phyloP scores from a whole-genome alignment of 345 rosid species.

The Gossypium stocksii region DNA sequence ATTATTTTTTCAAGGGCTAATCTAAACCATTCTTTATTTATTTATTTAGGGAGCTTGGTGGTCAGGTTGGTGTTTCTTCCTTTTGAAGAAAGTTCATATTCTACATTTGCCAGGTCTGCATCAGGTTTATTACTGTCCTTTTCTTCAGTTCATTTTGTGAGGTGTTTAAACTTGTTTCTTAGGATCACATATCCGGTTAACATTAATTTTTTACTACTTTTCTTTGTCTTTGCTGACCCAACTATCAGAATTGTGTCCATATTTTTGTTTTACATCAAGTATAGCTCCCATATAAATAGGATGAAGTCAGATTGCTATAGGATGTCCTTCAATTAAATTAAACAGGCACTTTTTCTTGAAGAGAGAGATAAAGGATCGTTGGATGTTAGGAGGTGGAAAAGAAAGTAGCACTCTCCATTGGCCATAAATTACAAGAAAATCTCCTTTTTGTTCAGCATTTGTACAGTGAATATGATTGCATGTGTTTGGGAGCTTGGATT shows the following conservation, averaged over 20 bases:
- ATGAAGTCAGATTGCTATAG: not conserved
- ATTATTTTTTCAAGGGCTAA: conserved; percentile 4
- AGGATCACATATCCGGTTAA: not conserved
- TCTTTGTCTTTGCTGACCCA: not conserved
- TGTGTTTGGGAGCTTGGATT: conserved; percentile 2
- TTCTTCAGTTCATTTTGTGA: conserved; percentile 3
- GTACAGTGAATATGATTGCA: not conserved
- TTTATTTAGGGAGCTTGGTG: conserved; percentile 75
- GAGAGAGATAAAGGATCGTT: not conserved
- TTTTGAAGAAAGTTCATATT: conserved; percentile 90
- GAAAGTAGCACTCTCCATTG: not conserved
- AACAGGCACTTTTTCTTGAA: not conserved
- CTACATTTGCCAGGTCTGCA: conserved; percentile 95
- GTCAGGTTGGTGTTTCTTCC: conserved; percentile 94
- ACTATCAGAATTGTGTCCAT: not conserved
- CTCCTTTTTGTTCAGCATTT: not conserved
- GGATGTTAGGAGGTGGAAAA: not conserved
- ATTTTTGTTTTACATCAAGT: not conserved
- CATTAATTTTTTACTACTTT: not conserved
- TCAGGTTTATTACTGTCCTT: conserved; percentile 82
- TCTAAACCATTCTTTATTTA: conserved; percentile 15
- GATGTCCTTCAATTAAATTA: conserved; percentile 1
- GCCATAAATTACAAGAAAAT: not conserved
- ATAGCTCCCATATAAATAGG: not conserved
- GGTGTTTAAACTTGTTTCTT: not conserved